Base-by-base conservation (phyloP, 73 alveolate species). In the Paramecium pentaurelia region DNA sequence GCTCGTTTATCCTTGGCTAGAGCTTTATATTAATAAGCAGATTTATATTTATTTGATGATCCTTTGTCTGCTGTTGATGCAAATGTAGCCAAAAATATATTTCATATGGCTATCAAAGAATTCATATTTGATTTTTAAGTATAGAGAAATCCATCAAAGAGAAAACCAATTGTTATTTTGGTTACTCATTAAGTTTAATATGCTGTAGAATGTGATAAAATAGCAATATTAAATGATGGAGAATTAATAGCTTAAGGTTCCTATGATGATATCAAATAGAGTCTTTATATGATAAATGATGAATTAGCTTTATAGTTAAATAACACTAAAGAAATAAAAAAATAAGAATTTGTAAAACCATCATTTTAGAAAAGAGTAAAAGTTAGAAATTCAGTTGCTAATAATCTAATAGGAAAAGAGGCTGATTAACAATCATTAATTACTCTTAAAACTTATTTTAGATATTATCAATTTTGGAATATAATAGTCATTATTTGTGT, bases 1-100 rank as follows among this genome's bases (percentile, higher is more conserved):
- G 96, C 97, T 10, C 93, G 99, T 86, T 93, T 97, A 18, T 59
- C 97, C 2, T 94, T 97, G 38, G 99, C 99, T 42, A 93, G 99
- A 92, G 96, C 98, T 54, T 60, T 97, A 75, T 96, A 97, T 80
- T 92, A 97, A 37, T 77, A 94, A 71, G 96, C 95, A 40, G 98
- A 96, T 47, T 68, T 95, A 8, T 94, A 60, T 58, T 86, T 96
- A 6, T 93, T 94, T 60, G 97, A 94, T 87, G 97, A 96, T 58
- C 97, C 97, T 8, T 42, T 95, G 18, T 94, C 95, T 9, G 95
- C 98, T 34, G 94, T 96, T 9, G 99, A 96, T 95, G 90, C 96
- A 10, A 60, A 89, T 32, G 95, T 96, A n/a, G 95, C 97, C 14
- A 32, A 58, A n/a, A 71, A 71, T 11, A 90, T 96, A 12, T 60